Percentiles rank a stretch among this genome's conserved stretches.
Evolutionary conservation across 2,329 filamentous ascomycete genomes (phyloP).

Genomic region (Chaetomium olivaceum): DNA sequence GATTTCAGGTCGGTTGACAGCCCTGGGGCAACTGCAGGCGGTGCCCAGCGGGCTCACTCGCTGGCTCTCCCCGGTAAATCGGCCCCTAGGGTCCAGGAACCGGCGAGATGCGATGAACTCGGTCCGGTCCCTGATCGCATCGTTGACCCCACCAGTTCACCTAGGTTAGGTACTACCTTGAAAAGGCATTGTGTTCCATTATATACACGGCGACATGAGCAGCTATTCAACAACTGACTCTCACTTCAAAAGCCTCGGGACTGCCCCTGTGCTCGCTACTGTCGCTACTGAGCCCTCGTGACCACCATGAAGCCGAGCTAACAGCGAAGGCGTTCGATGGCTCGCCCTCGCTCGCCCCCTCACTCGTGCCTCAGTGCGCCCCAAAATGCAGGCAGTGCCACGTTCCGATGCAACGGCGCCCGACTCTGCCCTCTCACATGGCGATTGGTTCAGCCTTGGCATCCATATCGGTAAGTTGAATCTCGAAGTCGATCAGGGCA

Average conservation of each 20-base stretch:
- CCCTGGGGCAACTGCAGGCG: neutral
- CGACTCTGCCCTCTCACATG: neutral
- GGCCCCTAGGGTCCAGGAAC: neutral
- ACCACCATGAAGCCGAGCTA: neutral
- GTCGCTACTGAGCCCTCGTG: neutral
- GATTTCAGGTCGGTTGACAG: neutral
- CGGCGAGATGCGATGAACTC: slow-evolving; percentile 3
- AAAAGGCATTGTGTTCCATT: too few relatives aligned
- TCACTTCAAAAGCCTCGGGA: neutral
- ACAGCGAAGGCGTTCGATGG: neutral
- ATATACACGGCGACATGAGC: neutral
- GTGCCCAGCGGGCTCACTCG: slow-evolving; percentile 3
- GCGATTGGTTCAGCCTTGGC: neutral
- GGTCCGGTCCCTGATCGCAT: neutral
- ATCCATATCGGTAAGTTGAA: neutral
- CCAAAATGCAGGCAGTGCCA: slow-evolving; percentile 11
- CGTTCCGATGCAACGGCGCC: slow-evolving; percentile 11
- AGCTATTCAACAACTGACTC: neutral
- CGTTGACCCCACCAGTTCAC: neutral
- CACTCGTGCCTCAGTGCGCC: too few relatives aligned
- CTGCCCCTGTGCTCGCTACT: neutral
- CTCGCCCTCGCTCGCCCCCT: neutral
- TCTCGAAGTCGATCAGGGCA: neutral
- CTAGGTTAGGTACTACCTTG: neutral
- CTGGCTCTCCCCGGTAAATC: neutral